Base-by-base conservation (phyloP, 352 stramenopile genomes). In the Phytophthora niederhauseri region DNA sequence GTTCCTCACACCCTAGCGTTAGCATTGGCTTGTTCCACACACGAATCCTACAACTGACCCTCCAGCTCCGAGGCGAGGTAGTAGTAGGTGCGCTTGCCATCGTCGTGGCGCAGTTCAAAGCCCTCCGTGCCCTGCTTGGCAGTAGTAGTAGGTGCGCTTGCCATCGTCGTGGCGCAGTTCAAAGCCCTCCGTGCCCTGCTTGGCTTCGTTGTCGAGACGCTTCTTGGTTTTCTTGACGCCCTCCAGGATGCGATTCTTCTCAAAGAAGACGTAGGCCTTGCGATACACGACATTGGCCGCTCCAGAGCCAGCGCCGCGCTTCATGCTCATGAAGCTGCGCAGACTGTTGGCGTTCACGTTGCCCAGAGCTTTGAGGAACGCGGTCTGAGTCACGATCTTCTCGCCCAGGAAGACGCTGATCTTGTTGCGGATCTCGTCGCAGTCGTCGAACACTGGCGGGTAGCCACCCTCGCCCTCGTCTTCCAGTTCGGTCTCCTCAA, bases 251-350 rank as follows among this genome's bases (percentile, higher is more conserved):
- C 78, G 78, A 2, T 78, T 70, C 66, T 79, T 81, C 49, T 89
- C 81, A 20, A 89, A 89, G 60, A 89, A 85, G 19, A 50, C 70
- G 68, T 89, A 89, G 12, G 68, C 76, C 7, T 31, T 62, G 9
- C 66, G 68, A 46, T 87, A 89, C 19, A 85, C 78, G 17, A 78
- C 73, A 38, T 82, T 87, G 17, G 68, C 70, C 30, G 62, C 77
- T 49, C 80, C 80, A 58, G 79, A 75, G 31, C 72, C 72, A 54
- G 77, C 73, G 52, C 76, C 76, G 34, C 58, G 52, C 54, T 80
- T 84, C 55, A 67, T 56, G 3, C 52, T 77, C 30, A 85, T 66
- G 57, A 78, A 89, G 54, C 72, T 70, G 1, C 75, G 79, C 45
- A 87, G 46, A 54, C 78, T 80, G 66, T 79, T 85, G 51, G 64